Evolutionary conservation across 805 yeast genomes (phyloP), one percentile per base, ranked within the genome.

Genomic region (Spathaspora arborariae): DNA sequence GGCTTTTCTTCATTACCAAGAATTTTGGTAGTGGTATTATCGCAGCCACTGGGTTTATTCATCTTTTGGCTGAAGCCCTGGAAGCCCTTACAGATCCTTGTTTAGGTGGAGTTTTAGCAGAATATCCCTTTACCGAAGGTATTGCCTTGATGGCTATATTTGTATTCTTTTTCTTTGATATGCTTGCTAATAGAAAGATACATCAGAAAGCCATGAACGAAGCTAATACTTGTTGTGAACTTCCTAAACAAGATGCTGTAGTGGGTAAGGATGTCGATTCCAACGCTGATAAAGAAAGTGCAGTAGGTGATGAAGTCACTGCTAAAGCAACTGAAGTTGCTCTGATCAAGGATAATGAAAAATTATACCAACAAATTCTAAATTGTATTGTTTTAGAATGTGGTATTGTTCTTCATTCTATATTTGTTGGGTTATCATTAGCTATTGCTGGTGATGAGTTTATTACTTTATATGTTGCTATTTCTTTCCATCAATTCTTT

Each of bases 401-500:
- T 52, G 96, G 95, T 57, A 75, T 88, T 39, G 65, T 88, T 27
- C 84, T 87, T 70, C 95, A 87, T 65, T 87, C 95, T 1, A 77
- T 88, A 2, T 85, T 88, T 57, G 77, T 88, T 46, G 96, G 96
- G 16, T 67, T 88, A 41, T 76, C 91, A 0, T 68, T 87, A 37
- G 85, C 91, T 1, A 82, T 85, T 13, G 72, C 92, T 2, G 92
- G 89, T 44, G 82, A 78, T 2, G 90, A 84, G 57, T 86, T 85
- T 59, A 74, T 70, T 45, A 76, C 85, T 5, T 67, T 87, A 43
- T 85, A 82, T 63, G 74, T 83, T 51, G 96, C 84, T 15, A 53
- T 68, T 41, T 75, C 80, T 4, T 80, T 79, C 72, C 88, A 87
- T 62, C 95, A 87, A 62, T 70, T 82, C 67, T 86, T 87, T 58